Evolutionary conservation across 2,329 filamentous ascomycete species (phyloP), one percentile per base, ranked within the genome.

Genomic region (Fusarium proliferatum): DNA sequence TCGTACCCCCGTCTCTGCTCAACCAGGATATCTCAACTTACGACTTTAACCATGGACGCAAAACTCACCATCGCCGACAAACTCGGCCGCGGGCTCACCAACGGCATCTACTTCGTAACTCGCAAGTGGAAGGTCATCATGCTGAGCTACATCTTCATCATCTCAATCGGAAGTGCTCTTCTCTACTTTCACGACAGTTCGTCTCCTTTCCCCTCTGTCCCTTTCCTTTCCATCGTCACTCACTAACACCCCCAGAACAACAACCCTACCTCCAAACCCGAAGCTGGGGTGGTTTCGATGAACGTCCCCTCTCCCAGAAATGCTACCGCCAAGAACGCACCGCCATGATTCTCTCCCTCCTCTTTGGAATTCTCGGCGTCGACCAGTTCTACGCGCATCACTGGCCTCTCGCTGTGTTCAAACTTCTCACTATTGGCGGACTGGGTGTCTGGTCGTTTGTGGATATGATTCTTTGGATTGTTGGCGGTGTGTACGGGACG

Each of bases 381-480:
- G 74, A 76, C 45, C 73, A 77, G 33, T 76, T 65, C 43, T 76
- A 76, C 41, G 75, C 71, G 9, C 61, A 64, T 34, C 74, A 72
- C 36, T 75, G 72, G 72, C 46, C 58, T 1, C 41, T 76, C 4
- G 72, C 72, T 7, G 30, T 67, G 28, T 73, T 75, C 39, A 77
- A 77, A 17, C 43, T 75, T 16, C 17, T 77, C 11, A 77, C 74
- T 5, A 5, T 76, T 9, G 72, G 75, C 4, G 75, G 75, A 0
- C 15, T 65, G 5, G 75, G 75, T 3, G 23, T 69, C 26, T 76
- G 74, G 74, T 61, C 53, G 13, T 30, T 72, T 1, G 17, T 77
- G n/a, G 74, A 74, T 45, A 57, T 69, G 41, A 60, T 77, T 55
- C 65, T 77, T 30, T 77, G 75, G 75, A 76, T 71, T n/a, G 67